A percentile compares a stretch with the other conserved stretches of the same genome.
phyloP scores from a whole-genome alignment of 2,329 filamentous ascomycete species.

The Talaromyces islandicus region DNA sequence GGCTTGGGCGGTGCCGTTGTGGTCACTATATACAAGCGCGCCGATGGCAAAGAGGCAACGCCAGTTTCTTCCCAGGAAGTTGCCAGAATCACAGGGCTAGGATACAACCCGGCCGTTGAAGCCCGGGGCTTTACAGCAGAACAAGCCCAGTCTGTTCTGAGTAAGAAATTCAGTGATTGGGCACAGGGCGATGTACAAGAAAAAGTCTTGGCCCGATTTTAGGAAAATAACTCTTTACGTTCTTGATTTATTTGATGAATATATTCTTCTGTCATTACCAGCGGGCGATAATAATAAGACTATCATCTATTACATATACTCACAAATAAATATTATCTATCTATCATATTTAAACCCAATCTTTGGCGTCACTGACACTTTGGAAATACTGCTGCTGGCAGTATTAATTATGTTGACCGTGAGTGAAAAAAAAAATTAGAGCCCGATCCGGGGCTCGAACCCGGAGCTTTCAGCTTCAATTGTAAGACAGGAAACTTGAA shows the following conservation, averaged over 20 bases:
- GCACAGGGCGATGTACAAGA: constrained; percentile 69
- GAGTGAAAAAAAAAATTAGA: too few relatives aligned
- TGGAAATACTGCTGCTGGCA: too few relatives aligned
- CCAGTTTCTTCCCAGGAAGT: constrained; percentile 59
- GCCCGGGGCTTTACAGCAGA: constrained; percentile 80
- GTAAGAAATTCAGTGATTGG: constrained; percentile 65
- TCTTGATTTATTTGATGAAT: not conserved
- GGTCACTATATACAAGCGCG: constrained; percentile 79
- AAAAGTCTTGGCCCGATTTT: constrained; percentile 67
- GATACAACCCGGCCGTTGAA: constrained; percentile 87
- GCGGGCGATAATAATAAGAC: not conserved
- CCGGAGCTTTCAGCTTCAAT: too few relatives aligned
- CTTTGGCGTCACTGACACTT: too few relatives aligned
- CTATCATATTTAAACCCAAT: too few relatives aligned
- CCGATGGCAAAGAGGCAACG: constrained; percentile 63
- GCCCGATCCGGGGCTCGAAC: too few relatives aligned
- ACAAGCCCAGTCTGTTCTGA: constrained; percentile 64
- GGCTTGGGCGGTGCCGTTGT: constrained; percentile 88
- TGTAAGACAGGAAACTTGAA: too few relatives aligned
- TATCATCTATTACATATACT: too few relatives aligned
- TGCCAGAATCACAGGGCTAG: constrained; percentile 61
- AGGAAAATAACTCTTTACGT: constrained; percentile 9
- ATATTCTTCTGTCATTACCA: not conserved
- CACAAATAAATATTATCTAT: too few relatives aligned
- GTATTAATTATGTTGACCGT: too few relatives aligned